Conservation (phyloP, 2,329 filamentous ascomycete species). For the Chaetothyriales sp. region DNA sequence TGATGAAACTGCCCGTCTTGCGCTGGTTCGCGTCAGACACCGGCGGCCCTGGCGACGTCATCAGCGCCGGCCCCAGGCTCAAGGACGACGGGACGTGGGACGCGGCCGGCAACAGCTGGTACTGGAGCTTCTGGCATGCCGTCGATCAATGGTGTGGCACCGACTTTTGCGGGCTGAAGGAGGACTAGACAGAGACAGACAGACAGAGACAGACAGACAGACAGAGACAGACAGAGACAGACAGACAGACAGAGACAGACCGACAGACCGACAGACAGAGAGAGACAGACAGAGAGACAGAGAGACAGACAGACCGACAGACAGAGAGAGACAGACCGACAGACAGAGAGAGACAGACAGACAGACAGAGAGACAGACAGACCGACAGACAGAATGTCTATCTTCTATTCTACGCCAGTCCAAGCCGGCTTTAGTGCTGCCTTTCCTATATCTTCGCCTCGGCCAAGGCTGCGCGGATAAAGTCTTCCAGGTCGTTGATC, state of each 20-base stretch:
- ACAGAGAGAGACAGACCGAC: too few relatives aligned
- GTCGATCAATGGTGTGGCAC: conserved; percentile 44
- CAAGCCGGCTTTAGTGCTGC: not conserved
- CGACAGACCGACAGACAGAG: too few relatives aligned
- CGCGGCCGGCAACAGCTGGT: conserved; percentile 23
- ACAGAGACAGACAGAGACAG: too few relatives aligned
- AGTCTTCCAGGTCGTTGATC: conserved; percentile 65
- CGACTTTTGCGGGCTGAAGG: conserved; percentile 47
- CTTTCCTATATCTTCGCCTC: not conserved
- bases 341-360: too few relatives aligned
- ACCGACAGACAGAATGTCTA: too few relatives aligned
- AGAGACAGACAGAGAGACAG: too few relatives aligned
- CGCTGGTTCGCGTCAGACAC: conserved; percentile 50
- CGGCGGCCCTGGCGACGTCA: conserved; percentile 23
- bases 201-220: not conserved
- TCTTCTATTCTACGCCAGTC: too few relatives aligned
- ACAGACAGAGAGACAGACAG: too few relatives aligned
- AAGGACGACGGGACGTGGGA: conserved; percentile 31
- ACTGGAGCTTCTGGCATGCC: conserved; percentile 48
- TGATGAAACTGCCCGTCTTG: conserved; percentile 55
- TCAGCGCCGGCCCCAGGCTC: conserved; percentile 33
- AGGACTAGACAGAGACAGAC: conserved; percentile 23
- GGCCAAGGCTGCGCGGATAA: conserved; percentile 29
- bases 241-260: too few relatives aligned
- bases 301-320: too few relatives aligned